Percentiles rank a stretch among this genome's conserved stretches.
phyloP scores from a whole-genome alignment of 257 asterid genomes.

The Oldenlandia corymbosa region DNA sequence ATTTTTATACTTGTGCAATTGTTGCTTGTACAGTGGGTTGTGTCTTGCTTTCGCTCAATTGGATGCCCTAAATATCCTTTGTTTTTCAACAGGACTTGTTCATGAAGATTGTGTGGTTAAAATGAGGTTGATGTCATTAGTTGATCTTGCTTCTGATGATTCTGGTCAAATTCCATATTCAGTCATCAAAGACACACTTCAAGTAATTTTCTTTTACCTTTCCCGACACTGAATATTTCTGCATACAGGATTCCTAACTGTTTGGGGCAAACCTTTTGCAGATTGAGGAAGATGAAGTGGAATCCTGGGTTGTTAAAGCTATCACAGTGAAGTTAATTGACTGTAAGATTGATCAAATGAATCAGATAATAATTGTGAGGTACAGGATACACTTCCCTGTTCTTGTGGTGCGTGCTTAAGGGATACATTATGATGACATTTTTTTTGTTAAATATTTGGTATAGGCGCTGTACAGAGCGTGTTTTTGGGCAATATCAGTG shows the following conservation, averaged over 20 bases:
- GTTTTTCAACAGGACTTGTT: conserved; percentile 55
- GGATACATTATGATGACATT: not conserved
- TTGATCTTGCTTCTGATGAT: conserved; percentile 62
- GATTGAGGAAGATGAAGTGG: conserved; percentile 82
- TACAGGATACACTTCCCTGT: conserved; percentile 15
- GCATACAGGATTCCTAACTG: not conserved
- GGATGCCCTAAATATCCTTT: conserved; percentile 17
- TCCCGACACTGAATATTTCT: conserved; percentile 8
- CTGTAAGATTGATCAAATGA: conserved; percentile 93
- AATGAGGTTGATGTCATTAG: conserved; percentile 82
- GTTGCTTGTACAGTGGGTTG: not conserved
- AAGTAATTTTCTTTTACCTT: conserved; percentile 31
- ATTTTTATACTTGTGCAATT: not conserved
- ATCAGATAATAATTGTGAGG: conserved; percentile 74
- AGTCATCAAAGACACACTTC: conserved; percentile 65
- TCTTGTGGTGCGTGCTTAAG: not conserved
- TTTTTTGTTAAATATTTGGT: conserved; percentile 16
- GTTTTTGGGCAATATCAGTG: conserved; percentile 74
- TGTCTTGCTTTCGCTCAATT: not conserved
- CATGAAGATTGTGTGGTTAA: conserved; percentile 82
- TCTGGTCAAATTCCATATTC: conserved; percentile 73
- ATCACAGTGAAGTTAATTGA: conserved; percentile 72
- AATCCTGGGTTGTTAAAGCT: conserved; percentile 88
- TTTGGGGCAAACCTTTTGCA: conserved; percentile 16
- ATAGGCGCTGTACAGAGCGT: conserved; percentile 69